A percentile compares a stretch with the other conserved stretches of the same genome.
Conservation (phyloP, 78 protist genomes). For the Guillardia theta region DNA sequence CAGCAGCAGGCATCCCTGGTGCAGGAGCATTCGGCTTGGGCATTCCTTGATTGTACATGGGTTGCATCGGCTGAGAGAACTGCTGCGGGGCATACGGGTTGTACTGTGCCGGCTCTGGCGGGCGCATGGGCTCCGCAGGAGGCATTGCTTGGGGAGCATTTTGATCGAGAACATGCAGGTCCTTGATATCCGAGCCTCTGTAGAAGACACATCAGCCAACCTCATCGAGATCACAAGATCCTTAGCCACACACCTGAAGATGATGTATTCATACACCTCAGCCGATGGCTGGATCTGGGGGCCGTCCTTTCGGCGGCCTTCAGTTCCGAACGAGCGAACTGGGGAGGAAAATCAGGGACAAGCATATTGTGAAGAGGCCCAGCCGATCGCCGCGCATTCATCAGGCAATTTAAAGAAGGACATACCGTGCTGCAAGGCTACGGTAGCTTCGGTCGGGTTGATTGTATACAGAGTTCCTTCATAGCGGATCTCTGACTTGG, state of each 20-base stretch:
- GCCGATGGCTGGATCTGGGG: slow-evolving; percentile 44
- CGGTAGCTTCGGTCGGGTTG: slow-evolving; percentile 51
- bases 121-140: not conserved
- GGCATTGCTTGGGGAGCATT: no score
- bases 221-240: not conserved
- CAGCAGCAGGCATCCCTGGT: no score
- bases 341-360: not conserved
- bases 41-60: no score
- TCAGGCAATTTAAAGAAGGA: not conserved
- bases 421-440: slow-evolving; percentile 53
- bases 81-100: no score
- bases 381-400: not conserved
- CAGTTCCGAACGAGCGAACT: slow-evolving; percentile 71
- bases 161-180: slow-evolving; percentile 55
- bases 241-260: slow-evolving; percentile 39
- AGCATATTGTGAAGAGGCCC: not conserved
- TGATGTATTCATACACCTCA: slow-evolving; percentile 60
- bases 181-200: slow-evolving; percentile 71
- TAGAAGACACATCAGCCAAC: no score
- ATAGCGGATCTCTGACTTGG: slow-evolving; percentile 60
- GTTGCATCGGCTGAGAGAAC: no score
- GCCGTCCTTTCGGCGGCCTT: slow-evolving; percentile 64
- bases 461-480: slow-evolving; percentile 62
- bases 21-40: no score
- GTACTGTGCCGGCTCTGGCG: no score